Conservation (phyloP, 2,329 filamentous ascomycete genomes). For the Lizonia empirigonia region DNA sequence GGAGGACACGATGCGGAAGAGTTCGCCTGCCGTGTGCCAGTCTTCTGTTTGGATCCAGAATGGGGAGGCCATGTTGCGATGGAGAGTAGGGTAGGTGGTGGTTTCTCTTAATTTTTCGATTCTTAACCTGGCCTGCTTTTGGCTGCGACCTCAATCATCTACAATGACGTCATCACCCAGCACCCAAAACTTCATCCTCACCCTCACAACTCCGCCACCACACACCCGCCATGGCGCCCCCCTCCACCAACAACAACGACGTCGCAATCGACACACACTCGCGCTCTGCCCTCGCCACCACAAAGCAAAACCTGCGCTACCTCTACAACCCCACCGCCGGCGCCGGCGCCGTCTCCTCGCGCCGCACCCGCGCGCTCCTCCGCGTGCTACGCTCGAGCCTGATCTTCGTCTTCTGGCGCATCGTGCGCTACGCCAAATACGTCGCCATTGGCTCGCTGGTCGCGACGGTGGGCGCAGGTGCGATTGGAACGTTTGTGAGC, state of each 20-base stretch:
- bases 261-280: slow-evolving; percentile 16
- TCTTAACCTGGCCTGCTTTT: too few species aligned
- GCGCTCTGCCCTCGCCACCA: slow-evolving; percentile 32
- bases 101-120: too few species aligned
- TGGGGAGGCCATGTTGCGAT: neutral
- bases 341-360: slow-evolving; percentile 34
- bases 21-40: slow-evolving; percentile 20
- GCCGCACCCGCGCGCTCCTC: slow-evolving; percentile 49
- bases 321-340: slow-evolving; percentile 44
- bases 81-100: too few species aligned
- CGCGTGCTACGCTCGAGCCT: slow-evolving; percentile 46
- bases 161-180: slow-evolving; percentile 6
- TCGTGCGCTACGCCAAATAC: slow-evolving; percentile 52
- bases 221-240: slow-evolving; percentile 3
- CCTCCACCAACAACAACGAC: slow-evolving; percentile 3
- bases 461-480: slow-evolving; percentile 48
- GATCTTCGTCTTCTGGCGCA: slow-evolving; percentile 52
- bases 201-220: neutral
- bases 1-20: slow-evolving; percentile 13
- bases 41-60: slow-evolving; percentile 18
- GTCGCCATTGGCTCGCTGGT: slow-evolving; percentile 49
- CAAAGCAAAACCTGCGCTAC: slow-evolving; percentile 44
- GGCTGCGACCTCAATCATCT: neutral
- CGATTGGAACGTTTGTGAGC: slow-evolving; percentile 44
- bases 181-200: too few species aligned